Evolutionary conservation across 331 rosid genomes (phyloP), one percentile per base, ranked within the genome.

Genomic region (Spiraea crenata): DNA sequence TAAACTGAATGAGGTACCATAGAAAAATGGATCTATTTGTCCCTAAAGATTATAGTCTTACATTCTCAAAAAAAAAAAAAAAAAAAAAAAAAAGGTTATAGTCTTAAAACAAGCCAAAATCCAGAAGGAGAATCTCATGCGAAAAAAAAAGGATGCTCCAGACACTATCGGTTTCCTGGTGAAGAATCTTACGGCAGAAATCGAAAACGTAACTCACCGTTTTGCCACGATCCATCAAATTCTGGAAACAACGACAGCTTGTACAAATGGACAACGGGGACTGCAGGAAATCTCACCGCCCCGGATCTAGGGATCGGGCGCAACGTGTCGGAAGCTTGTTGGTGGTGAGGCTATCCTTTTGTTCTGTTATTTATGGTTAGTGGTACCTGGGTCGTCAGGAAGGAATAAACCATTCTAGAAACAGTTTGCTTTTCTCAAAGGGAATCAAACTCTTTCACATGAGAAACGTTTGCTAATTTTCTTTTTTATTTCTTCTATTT

Each of bases 221-320:
- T 25, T 25, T 25, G 31, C 31, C 1, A 1, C 49, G 64, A 56
- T 44, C 65, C 76, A 55, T n/a, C 54, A 75, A 77, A 72, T 72
- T 83, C 75, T 38, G 70, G 72, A 74, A 78, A 65, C 13, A 65
- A 15, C 74, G 56, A 50, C 78, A 81, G 12, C 48, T 45, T 45
- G 12, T 45, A 45, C 51, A 25, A 54, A 54, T 70, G 69, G 75
- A 72, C 75, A 60, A 76, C 57, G 25, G 58, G 51, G 49, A 70
- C 68, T 17, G 48, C 34, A 74, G 85, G 79, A 14, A 79, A 79
- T 83, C 81, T 79, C 71, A 63, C 70, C 73, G 71, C 59, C 49
- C 47, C 67, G 75, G 50, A 62, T 63, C 16, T 65, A 70, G 9
- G 62, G 48, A 0, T 0, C 3, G 45, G 1, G 41, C 42, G 11